Percentiles rank a stretch among this genome's conserved stretches.
These are phyloP conservation scores for Leishmania aethiopica DNA, from an alignment of 208 protist species.

Conservation along the genomic window DNA sequence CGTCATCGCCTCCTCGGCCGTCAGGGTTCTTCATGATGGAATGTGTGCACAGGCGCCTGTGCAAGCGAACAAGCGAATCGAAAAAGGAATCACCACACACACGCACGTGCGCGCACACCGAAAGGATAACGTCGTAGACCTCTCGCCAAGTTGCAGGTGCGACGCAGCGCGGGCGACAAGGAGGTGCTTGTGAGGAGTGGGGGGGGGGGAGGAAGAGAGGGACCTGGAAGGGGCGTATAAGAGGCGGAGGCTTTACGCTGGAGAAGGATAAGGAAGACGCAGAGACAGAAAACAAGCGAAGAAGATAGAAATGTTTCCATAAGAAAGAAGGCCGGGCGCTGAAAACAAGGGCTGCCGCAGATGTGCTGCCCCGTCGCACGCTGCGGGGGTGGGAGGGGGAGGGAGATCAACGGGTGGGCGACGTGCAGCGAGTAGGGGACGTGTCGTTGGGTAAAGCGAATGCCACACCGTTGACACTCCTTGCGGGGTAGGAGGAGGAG, in stretches of 20 bases:
- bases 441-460: background rate
- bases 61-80: background rate
- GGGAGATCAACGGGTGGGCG: background rate
- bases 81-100: background rate
- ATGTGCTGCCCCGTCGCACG: too few relatives aligned
- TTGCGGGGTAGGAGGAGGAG: background rate
- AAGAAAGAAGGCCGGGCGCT: background rate
- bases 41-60: background rate
- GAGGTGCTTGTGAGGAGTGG: too few relatives aligned
- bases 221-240: background rate
- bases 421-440: too few relatives aligned
- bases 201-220: background rate
- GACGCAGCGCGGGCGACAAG: background rate
- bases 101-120: background rate
- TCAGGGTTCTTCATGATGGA: constrained; percentile 7
- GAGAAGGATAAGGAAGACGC: too few relatives aligned
- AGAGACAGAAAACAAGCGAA: too few relatives aligned
- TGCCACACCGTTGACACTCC: background rate
- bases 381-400: too few relatives aligned
- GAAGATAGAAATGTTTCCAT: too few relatives aligned
- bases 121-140: background rate
- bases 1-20: background rate
- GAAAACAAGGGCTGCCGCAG: too few relatives aligned
- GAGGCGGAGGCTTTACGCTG: background rate
- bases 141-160: background rate